These are phyloP conservation scores for Ophiocordyceps sinensis DNA, from an alignment of 2,329 filamentous ascomycete genomes.

Conservation along the genomic window DNA sequence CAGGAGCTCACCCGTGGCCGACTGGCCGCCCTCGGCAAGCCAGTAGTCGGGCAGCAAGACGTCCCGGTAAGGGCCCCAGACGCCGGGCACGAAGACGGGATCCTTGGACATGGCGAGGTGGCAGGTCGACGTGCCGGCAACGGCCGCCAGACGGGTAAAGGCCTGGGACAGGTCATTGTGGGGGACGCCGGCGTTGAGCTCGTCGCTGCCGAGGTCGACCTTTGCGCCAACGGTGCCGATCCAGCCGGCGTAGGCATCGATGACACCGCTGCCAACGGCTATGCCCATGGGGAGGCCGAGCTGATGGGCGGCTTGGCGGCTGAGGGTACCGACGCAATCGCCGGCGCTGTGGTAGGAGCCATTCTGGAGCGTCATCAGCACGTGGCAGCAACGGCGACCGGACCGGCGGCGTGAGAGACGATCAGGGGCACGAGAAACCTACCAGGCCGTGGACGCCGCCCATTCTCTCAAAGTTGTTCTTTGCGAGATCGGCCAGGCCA, in stretches of 20 bases:
- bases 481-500: slow-evolving; percentile 67
- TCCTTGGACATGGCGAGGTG: slow-evolving; percentile 91
- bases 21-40: slow-evolving; percentile 96
- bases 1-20: slow-evolving; percentile 84
- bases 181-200: slow-evolving; percentile 50
- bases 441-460: slow-evolving; percentile 92
- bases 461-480: slow-evolving; percentile 85
- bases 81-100: slow-evolving; percentile 84
- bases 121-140: slow-evolving; percentile 93
- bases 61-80: slow-evolving; percentile 95
- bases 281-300: slow-evolving; percentile 78
- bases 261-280: slow-evolving; percentile 88
- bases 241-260: slow-evolving; percentile 97
- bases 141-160: slow-evolving; percentile 82
- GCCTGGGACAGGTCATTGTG: slow-evolving; percentile 85
- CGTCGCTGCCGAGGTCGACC: slow-evolving; percentile 54
- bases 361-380: slow-evolving; percentile 43
- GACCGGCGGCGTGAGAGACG: background rate
- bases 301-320: slow-evolving; percentile 67
- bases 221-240: slow-evolving; percentile 98
- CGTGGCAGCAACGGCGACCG: background rate
- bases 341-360: slow-evolving; percentile 84
- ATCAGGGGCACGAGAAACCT: background rate
- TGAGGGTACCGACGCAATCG: slow-evolving; percentile 75
- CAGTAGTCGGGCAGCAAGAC: slow-evolving; percentile 84